Evolutionary conservation across 768 basidiomycete genomes (phyloP).

Genomic region (Auriscalpium vulgare): DNA sequence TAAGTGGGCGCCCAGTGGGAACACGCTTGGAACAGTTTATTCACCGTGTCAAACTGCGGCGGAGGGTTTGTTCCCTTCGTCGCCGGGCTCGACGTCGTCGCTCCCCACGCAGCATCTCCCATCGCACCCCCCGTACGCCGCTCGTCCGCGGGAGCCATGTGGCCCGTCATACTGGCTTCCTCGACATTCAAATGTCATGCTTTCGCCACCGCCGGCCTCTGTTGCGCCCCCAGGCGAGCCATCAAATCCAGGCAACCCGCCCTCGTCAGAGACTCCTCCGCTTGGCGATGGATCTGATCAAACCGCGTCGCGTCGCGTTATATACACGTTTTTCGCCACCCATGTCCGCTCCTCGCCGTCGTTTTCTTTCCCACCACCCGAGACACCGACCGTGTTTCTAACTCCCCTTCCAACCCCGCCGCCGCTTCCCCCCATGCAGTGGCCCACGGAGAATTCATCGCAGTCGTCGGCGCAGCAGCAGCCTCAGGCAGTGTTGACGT

Average conservation of each 20-base stretch:
- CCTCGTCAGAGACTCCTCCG: background rate
- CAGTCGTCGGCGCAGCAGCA: background rate
- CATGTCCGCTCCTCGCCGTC: conserved; percentile 26
- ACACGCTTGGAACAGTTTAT: conserved; percentile 55
- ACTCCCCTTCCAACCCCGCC: background rate
- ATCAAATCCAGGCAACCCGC: conserved; percentile 1
- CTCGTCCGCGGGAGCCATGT: conserved; percentile 13
- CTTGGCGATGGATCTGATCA: background rate
- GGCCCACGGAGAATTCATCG: background rate
- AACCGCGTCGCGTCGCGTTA: conserved; percentile 9
- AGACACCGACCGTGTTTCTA: background rate
- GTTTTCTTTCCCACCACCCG: conserved; percentile 25
- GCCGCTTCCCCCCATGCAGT: no score
- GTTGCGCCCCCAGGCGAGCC: background rate
- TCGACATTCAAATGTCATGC: background rate
- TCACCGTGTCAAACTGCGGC: conserved; percentile 52
- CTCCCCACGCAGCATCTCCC: conserved; percentile 27
- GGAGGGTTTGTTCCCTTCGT: conserved; percentile 38
- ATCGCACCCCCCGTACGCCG: conserved; percentile 10
- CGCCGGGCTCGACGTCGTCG: conserved; percentile 24
- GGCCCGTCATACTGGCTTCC: conserved; percentile 24
- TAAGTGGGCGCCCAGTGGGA: conserved; percentile 36
- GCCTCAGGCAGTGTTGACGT: background rate
- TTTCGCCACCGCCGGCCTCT: conserved; percentile 6
- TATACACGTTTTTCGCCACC: conserved; percentile 32